phyloP scores from a whole-genome alignment of 2,329 filamentous ascomycete genomes.

The Alternaria gansuensis region DNA sequence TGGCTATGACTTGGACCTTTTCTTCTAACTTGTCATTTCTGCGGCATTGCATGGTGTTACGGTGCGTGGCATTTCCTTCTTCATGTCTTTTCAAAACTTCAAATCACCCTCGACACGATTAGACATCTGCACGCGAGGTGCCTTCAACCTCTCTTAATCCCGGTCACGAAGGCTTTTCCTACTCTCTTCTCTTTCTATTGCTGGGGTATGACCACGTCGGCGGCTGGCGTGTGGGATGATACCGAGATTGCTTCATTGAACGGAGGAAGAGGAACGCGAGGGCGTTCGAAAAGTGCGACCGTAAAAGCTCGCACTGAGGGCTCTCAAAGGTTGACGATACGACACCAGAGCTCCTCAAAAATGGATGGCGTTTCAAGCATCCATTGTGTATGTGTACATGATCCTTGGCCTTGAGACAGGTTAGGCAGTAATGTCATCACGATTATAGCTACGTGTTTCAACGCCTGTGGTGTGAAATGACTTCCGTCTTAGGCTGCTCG shows the following conservation, averaged over 20 bases:
- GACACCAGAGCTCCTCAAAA: constrained; percentile 44
- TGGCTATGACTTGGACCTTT: constrained; percentile 25
- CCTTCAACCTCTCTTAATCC: constrained; percentile 42
- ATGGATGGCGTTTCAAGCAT: constrained; percentile 30
- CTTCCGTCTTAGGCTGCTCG: constrained; percentile 28
- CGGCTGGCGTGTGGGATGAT: constrained; percentile 30
- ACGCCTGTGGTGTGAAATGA: not conserved
- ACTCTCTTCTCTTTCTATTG: constrained; percentile 29
- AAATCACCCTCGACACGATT: constrained; percentile 41
- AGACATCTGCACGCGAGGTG: constrained; percentile 46
- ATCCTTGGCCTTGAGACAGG: constrained; percentile 29
- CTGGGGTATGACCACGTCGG: constrained; percentile 40
- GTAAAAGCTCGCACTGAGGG: constrained; percentile 43
- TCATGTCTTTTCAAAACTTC: constrained; percentile 38
- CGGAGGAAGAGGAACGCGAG: constrained; percentile 22
- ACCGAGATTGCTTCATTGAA: constrained; percentile 36
- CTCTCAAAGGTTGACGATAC: constrained; percentile 41
- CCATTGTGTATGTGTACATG: constrained; percentile 36
- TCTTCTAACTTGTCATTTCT: constrained; percentile 36
- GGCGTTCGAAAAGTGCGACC: constrained; percentile 31
- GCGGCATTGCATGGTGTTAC: constrained; percentile 54
- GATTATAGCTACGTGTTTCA: constrained; percentile 25
- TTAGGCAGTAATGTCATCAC: constrained; percentile 45
- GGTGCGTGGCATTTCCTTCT: constrained; percentile 38
- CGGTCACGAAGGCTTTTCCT: constrained; percentile 36